Evolutionary conservation across 106 monocot genomes (phyloP).

Genomic region (Dioscorea dumetorum): DNA sequence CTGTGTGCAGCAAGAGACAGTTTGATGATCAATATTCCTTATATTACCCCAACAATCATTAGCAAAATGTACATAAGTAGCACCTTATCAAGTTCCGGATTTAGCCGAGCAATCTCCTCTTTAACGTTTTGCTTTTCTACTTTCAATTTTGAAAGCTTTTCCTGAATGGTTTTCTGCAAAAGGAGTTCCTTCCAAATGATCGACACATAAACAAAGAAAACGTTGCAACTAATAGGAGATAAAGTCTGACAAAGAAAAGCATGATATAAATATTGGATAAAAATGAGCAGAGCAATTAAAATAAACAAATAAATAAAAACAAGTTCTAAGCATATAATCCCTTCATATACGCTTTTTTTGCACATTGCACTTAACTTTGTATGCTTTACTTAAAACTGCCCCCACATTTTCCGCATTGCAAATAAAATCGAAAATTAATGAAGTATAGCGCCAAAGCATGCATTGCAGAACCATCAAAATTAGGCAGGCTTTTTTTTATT

Average conservation of each 20-base stretch:
- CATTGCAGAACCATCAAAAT: no score
- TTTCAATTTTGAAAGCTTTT: slow-evolving; percentile 56
- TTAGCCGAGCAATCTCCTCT: slow-evolving; percentile 57
- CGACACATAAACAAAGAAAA: background rate
- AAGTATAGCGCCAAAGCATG: no score
- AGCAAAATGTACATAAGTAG: slow-evolving; percentile 6
- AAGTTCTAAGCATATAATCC: no score
- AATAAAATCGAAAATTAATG: no score
- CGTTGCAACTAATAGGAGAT: background rate
- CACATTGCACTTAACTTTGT: no score
- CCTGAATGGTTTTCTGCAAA: slow-evolving; percentile 69
- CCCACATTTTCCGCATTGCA: no score
- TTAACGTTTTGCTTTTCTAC: slow-evolving; percentile 66
- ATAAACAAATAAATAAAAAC: background rate
- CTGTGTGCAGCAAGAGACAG: slow-evolving; percentile 28
- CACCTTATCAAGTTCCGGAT: slow-evolving; percentile 79
- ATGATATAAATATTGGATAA: background rate
- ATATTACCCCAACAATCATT: no score
- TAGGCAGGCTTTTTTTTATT: no score
- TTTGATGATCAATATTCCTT: background rate
- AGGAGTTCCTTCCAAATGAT: background rate
- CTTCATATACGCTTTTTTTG: no score
- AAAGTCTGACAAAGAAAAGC: background rate
- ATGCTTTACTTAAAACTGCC: no score
- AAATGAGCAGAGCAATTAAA: background rate